Percentiles rank a stretch among this genome's conserved stretches.
Evolutionary conservation across 2,329 filamentous ascomycete genomes (phyloP).

Genomic region (Fusarium compactum): DNA sequence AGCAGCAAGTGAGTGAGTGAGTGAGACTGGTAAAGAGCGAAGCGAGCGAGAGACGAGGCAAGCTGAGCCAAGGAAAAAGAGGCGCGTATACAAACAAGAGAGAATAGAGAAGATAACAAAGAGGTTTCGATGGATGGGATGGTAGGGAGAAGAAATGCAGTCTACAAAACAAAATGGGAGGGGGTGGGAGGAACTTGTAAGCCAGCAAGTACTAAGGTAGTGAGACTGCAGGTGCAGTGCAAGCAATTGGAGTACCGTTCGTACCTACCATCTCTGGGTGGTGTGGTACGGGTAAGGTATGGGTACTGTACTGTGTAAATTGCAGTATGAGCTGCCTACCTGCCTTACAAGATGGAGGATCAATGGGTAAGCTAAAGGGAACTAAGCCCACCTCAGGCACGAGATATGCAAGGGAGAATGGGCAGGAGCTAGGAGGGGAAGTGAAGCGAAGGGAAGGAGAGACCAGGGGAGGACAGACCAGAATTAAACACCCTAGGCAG

Average conservation of each 20-base stretch:
- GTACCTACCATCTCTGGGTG: slow-evolving; percentile 6
- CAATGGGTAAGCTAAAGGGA: slow-evolving; percentile 15
- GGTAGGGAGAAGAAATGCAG: slow-evolving; percentile 4
- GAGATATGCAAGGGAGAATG: slow-evolving; percentile 4
- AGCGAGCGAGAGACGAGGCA: slow-evolving; percentile 22
- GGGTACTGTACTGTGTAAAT: slow-evolving; percentile 14
- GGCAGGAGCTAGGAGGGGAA: slow-evolving; percentile 23
- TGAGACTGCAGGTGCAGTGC: slow-evolving; percentile 20
- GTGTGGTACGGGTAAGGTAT: slow-evolving; percentile 8
- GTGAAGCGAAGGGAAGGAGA: slow-evolving; percentile 31
- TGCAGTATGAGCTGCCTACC: slow-evolving; percentile 12
- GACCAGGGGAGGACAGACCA: not conserved
- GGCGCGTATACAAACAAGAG: slow-evolving; percentile 24
- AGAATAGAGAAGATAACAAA: slow-evolving; percentile 19
- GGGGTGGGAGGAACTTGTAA: slow-evolving; percentile 41
- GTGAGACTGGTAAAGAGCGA: slow-evolving; percentile 3
- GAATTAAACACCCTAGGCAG: slow-evolving; percentile 17
- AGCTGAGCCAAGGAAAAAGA: slow-evolving; percentile 25
- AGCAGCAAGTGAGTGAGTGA: not conserved
- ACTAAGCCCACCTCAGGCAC: slow-evolving; percentile 30
- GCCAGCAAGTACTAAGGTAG: slow-evolving; percentile 14
- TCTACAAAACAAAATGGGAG: slow-evolving; percentile 24
- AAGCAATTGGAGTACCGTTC: slow-evolving; percentile 15
- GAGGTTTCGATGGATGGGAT: slow-evolving; percentile 16
- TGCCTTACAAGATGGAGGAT: slow-evolving; percentile 8